phyloP scores from a whole-genome alignment of 306 rosid genomes.

The Ormosia emarginata region DNA sequence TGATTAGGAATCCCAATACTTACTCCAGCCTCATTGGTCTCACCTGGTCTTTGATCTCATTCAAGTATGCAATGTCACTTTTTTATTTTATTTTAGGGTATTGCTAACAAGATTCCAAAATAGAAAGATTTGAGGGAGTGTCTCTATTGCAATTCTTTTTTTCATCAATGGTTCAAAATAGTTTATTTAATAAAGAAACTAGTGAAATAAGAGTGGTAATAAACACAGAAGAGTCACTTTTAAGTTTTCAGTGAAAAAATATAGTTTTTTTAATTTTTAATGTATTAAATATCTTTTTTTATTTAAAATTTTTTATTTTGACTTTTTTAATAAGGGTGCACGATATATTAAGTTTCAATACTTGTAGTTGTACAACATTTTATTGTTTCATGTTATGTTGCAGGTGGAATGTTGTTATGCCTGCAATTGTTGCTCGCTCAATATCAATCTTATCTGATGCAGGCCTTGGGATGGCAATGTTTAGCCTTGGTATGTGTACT shows the following conservation, averaged over 20 bases:
- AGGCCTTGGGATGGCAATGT: constrained; percentile 96
- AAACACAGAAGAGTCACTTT: too few species aligned
- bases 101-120: too few species aligned
- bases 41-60: constrained; percentile 80
- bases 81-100: too few species aligned
- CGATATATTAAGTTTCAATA: not conserved
- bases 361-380: not conserved
- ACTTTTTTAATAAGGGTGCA: too few species aligned
- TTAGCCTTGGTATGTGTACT: constrained; percentile 64
- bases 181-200: too few species aligned
- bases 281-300: too few species aligned
- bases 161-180: too few species aligned
- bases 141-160: too few species aligned
- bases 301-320: too few species aligned
- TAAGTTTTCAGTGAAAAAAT: too few species aligned
- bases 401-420: constrained; percentile 82
- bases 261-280: too few species aligned
- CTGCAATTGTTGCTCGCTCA: constrained; percentile 66
- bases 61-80: constrained; percentile 38
- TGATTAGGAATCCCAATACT: constrained; percentile 80
- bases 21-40: constrained; percentile 85
- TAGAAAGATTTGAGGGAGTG: not conserved
- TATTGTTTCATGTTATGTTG: not conserved
- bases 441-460: constrained; percentile 75
- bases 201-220: too few species aligned